These are phyloP conservation scores for Nadsonia starkeyi-henricii DNA, from an alignment of 1,139 yeast species.

Conservation along the genomic window DNA sequence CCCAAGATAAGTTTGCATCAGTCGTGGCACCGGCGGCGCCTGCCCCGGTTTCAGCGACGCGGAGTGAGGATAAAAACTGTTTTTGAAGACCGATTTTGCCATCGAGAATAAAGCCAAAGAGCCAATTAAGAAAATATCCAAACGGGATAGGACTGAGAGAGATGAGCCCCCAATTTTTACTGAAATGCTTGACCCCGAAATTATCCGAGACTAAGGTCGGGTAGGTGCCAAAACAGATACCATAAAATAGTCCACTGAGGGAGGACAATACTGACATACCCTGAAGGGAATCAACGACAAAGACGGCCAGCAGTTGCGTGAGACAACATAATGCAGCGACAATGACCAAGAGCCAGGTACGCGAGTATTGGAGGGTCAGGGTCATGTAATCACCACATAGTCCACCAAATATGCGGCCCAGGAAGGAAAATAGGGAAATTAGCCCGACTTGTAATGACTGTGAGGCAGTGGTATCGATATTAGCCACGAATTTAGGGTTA, in stretches of 20 bases:
- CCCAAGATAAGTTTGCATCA: no score
- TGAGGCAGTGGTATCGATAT: slow-evolving; percentile 10
- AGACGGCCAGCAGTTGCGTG: slow-evolving; percentile 19
- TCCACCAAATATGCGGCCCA: slow-evolving; percentile 54
- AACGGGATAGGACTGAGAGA: slow-evolving; percentile 23
- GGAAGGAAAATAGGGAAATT: slow-evolving; percentile 47
- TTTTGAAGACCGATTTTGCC: no score
- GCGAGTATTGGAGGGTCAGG: slow-evolving; percentile 17
- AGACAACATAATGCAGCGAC: slow-evolving; percentile 30
- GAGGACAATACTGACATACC: slow-evolving; percentile 30
- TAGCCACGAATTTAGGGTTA: background rate
- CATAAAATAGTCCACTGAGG: slow-evolving; percentile 56
- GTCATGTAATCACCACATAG: slow-evolving; percentile 14
- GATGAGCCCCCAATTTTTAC: slow-evolving; percentile 65
- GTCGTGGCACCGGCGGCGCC: no score
- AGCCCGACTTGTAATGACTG: slow-evolving; percentile 50
- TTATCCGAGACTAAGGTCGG: slow-evolving; percentile 65
- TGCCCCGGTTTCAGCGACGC: background rate
- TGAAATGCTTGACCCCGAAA: slow-evolving; percentile 55
- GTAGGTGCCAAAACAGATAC: slow-evolving; percentile 59
- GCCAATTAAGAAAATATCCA: slow-evolving; percentile 20
- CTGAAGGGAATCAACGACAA: slow-evolving; percentile 14
- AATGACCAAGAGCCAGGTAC: slow-evolving; percentile 42
- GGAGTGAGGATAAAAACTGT: background rate
- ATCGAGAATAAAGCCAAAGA: slow-evolving; percentile 18